Percentiles rank a stretch among this genome's conserved stretches.
Evolutionary conservation across 371 early-diverging fungal species (phyloP).

Genomic region (Mucor indicus): DNA sequence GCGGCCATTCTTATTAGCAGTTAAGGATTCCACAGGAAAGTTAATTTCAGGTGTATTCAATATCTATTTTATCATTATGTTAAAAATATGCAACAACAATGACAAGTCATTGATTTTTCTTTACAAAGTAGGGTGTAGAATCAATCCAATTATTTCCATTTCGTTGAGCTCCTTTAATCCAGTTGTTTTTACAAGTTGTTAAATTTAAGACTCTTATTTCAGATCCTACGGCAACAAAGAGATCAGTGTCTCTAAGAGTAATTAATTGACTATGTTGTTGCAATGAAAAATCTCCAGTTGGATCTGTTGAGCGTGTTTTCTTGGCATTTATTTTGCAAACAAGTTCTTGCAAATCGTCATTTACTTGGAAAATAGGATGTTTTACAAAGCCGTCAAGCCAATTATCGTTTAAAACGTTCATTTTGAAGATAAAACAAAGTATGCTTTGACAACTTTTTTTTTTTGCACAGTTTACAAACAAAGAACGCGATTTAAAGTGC

Average conservation of each 20-base stretch:
- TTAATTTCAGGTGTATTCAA: constrained; percentile 37
- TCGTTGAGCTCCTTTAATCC: too few relatives aligned
- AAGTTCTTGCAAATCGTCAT: constrained; percentile 1
- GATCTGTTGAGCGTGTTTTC: constrained; percentile 9
- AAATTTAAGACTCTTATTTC: constrained; percentile 35
- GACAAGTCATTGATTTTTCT: constrained; percentile 25
- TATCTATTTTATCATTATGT: constrained; percentile 14
- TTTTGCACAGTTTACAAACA: too few relatives aligned
- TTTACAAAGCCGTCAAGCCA: constrained; percentile 21
- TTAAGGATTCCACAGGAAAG: constrained; percentile 29
- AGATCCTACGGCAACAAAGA: constrained; percentile 36
- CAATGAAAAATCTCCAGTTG: constrained; percentile 1
- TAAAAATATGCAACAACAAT: too few relatives aligned
- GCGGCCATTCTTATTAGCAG: constrained; percentile 27
- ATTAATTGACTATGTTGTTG: constrained; percentile 31
- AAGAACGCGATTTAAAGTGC: too few relatives aligned
- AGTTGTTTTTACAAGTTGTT: constrained; percentile 34
- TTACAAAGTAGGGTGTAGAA: constrained; percentile 34
- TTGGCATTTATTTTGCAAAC: background rate
- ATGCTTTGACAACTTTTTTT: background rate
- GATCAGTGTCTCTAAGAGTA: constrained; percentile 31
- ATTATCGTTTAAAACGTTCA: constrained; percentile 1
- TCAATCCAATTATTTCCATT: too few relatives aligned
- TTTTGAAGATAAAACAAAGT: too few relatives aligned
- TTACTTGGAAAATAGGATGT: constrained; percentile 22